These are phyloP conservation scores for Penicillium steckii DNA, from an alignment of 495 filamentous ascomycete species.

Conservation along the genomic window DNA sequence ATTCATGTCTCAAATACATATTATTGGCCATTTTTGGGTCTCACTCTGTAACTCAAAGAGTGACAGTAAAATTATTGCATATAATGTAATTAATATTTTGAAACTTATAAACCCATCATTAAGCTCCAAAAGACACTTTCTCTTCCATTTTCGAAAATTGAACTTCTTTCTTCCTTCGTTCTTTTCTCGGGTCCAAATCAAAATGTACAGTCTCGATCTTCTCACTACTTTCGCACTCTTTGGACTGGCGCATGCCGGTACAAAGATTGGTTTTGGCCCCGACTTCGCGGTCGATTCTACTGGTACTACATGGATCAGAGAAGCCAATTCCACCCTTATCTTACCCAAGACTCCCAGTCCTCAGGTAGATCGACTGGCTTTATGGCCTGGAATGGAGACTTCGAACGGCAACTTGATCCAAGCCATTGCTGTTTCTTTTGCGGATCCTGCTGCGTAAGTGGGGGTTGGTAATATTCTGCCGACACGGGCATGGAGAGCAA, in stretches of 20 bases:
- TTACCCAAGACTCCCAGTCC: background rate
- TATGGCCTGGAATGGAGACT: constrained; percentile 2
- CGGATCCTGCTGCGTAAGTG: background rate
- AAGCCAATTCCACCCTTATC: background rate
- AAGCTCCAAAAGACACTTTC: too few species aligned
- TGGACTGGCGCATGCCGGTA: background rate
- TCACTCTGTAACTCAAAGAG: too few species aligned
- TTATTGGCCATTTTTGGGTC: too few species aligned
- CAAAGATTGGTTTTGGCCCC: background rate
- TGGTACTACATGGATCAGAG: constrained; percentile 2
- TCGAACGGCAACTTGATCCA: background rate
- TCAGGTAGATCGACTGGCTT: background rate
- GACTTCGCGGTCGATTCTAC: background rate
- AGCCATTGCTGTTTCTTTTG: background rate
- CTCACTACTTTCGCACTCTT: background rate
- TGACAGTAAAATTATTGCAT: too few species aligned
- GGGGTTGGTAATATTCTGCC: background rate
- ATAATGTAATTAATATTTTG: too few species aligned
- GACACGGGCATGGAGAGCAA: background rate
- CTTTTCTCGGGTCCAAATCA: too few species aligned
- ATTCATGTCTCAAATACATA: too few species aligned
- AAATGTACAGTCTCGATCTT: too few species aligned
- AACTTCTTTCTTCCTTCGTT: too few species aligned
- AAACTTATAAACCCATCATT: too few species aligned
- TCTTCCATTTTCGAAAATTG: too few species aligned